Percentiles rank a stretch among this genome's conserved stretches.
phyloP scores from a whole-genome alignment of 441 rosid species.

The Populus hybrid region DNA sequence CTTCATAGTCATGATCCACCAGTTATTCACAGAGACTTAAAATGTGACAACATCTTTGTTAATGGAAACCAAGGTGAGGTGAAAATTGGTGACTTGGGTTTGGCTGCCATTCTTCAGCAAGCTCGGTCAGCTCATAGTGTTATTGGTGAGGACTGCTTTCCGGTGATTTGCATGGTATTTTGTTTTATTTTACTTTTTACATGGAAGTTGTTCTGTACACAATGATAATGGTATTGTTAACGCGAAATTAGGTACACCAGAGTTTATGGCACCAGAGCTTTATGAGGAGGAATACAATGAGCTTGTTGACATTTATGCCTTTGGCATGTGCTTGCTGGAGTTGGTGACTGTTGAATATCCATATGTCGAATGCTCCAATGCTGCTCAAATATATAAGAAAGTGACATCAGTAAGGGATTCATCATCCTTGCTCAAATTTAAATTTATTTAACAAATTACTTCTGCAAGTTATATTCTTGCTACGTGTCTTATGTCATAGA shows the following conservation, averaged over 20 bases:
- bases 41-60: conserved; percentile 79
- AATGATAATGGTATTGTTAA: not conserved
- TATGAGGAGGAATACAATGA: conserved; percentile 87
- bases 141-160: conserved; percentile 30
- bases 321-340: conserved; percentile 89
- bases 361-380: conserved; percentile 65
- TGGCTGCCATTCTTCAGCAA: conserved; percentile 77
- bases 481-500: not conserved
- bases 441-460: not conserved
- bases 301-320: conserved; percentile 81
- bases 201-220: not conserved
- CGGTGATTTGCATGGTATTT: not conserved
- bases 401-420: conserved; percentile 53
- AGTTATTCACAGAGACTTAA: conserved; percentile 19
- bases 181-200: not conserved
- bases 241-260: conserved; percentile 53
- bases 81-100: conserved; percentile 83
- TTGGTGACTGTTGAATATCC: conserved; percentile 81
- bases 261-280: conserved; percentile 75
- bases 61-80: conserved; percentile 85
- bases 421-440: not conserved
- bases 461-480: not conserved
- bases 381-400: conserved; percentile 81
- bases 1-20: conserved; percentile 69
- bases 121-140: conserved; percentile 72